Evolutionary conservation across 371 early-diverging fungal species (phyloP).

Genomic region (Circinella minor): DNA sequence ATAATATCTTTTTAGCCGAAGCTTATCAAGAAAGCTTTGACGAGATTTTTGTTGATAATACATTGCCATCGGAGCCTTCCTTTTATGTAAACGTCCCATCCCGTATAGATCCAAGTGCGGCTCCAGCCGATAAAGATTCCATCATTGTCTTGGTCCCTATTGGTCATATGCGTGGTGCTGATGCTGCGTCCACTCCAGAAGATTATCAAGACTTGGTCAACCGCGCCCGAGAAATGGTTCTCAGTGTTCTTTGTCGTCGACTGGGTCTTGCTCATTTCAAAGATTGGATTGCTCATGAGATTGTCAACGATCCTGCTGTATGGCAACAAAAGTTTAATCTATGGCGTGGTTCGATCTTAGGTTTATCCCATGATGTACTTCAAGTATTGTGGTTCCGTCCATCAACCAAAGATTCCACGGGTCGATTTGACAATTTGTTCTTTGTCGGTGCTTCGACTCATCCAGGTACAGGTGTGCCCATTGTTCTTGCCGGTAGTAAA

Average conservation of each 20-base stretch:
- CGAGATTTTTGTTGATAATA: conserved; percentile 56
- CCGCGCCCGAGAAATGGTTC: conserved; percentile 54
- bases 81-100: conserved; percentile 72
- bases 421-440: conserved; percentile 59
- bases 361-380: conserved; percentile 59
- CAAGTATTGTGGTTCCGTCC: conserved; percentile 71
- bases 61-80: conserved; percentile 55
- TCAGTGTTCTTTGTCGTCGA: conserved; percentile 44
- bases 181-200: conserved; percentile 13
- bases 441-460: conserved; percentile 72
- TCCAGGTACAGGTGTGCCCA: conserved; percentile 75
- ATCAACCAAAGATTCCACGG: conserved; percentile 55
- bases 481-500: conserved; percentile 64
- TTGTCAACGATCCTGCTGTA: conserved; percentile 58
- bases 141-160: conserved; percentile 66
- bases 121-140: conserved; percentile 57
- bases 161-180: conserved; percentile 46
- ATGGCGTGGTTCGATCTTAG: conserved; percentile 66
- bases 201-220: conserved; percentile 41
- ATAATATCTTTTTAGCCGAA: conserved; percentile 68
- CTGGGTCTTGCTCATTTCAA: conserved; percentile 45
- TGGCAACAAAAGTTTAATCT: conserved; percentile 69
- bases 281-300: conserved; percentile 55
- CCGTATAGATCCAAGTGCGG: conserved; percentile 60
- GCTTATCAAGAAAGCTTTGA: conserved; percentile 64